Evolutionary conservation across 2,329 filamentous ascomycete genomes (phyloP).

Genomic region (Diplocarpon mali): DNA sequence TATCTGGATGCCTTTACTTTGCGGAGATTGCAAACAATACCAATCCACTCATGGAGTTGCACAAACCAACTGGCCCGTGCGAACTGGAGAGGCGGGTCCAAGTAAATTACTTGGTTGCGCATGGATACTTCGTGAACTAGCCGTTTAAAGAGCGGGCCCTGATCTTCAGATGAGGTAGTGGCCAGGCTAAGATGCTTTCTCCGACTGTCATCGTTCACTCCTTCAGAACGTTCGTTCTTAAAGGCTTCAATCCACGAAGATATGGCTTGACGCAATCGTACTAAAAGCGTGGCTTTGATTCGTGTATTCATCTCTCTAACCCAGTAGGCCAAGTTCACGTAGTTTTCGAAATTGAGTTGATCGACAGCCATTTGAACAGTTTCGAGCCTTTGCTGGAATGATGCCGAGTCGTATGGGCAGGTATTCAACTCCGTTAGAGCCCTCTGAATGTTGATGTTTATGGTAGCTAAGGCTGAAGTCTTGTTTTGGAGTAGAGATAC

Average conservation of each 20-base stretch:
- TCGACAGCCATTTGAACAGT: constrained; percentile 87
- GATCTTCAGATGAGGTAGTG: constrained; percentile 34
- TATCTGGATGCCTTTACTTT: constrained; percentile 94
- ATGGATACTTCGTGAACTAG: constrained; percentile 90
- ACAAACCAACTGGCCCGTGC: constrained; percentile 88
- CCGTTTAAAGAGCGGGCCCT: constrained; percentile 55
- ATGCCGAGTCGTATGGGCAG: constrained; percentile 70
- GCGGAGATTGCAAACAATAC: constrained; percentile 80
- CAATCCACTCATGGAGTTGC: constrained; percentile 88
- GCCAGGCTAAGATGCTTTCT: constrained; percentile 37
- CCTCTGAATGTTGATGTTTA: constrained; percentile 72
- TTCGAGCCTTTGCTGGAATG: constrained; percentile 72
- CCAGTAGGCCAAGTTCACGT: constrained; percentile 86
- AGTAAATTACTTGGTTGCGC: constrained; percentile 94
- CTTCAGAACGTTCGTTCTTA: constrained; percentile 41
- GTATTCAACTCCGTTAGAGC: constrained; percentile 72
- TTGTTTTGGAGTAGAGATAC: constrained; percentile 85
- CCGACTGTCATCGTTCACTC: constrained; percentile 37
- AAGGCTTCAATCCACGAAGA: constrained; percentile 82
- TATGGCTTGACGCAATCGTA: constrained; percentile 77
- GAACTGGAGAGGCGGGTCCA: constrained; percentile 86
- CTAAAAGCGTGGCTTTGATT: constrained; percentile 68
- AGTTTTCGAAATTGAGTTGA: constrained; percentile 92
- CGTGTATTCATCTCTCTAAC: constrained; percentile 77
- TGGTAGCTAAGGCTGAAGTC: constrained; percentile 64